phyloP scores from a whole-genome alignment of 805 yeast genomes.

The Metschnikowia lochheadii region DNA sequence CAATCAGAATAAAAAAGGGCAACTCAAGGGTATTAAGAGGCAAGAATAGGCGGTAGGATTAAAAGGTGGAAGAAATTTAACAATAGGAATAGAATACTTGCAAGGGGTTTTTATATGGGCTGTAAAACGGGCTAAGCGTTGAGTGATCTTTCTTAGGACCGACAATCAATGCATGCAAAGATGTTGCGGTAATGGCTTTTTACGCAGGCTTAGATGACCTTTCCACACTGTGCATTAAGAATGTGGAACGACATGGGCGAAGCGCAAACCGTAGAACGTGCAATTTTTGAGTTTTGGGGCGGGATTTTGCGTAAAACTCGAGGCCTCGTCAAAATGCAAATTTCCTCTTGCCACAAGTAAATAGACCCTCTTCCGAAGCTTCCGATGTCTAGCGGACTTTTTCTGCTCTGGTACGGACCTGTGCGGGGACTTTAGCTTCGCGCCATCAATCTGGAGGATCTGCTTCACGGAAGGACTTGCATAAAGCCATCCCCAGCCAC shows the following conservation, averaged over 20 bases:
- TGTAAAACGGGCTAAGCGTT: not conserved
- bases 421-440: not conserved
- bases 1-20: not conserved
- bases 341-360: not conserved
- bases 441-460: not conserved
- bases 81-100: not conserved
- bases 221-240: not conserved
- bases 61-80: not conserved
- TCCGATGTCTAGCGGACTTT: too few species aligned
- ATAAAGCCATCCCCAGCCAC: not conserved
- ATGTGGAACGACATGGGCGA: not conserved
- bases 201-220: not conserved
- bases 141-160: not conserved
- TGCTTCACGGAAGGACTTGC: not conserved
- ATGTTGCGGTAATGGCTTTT: slow-evolving; percentile 4
- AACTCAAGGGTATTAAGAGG: not conserved
- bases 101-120: not conserved
- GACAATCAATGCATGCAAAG: slow-evolving; percentile 2
- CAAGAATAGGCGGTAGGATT: not conserved
- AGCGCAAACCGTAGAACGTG: not conserved
- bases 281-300: not conserved
- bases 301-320: not conserved
- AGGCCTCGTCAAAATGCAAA: not conserved
- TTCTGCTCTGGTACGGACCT: not conserved
- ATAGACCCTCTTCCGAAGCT: too few species aligned